phyloP scores from a whole-genome alignment of 148 eudicot genomes.

The Rhododendron vialii region DNA sequence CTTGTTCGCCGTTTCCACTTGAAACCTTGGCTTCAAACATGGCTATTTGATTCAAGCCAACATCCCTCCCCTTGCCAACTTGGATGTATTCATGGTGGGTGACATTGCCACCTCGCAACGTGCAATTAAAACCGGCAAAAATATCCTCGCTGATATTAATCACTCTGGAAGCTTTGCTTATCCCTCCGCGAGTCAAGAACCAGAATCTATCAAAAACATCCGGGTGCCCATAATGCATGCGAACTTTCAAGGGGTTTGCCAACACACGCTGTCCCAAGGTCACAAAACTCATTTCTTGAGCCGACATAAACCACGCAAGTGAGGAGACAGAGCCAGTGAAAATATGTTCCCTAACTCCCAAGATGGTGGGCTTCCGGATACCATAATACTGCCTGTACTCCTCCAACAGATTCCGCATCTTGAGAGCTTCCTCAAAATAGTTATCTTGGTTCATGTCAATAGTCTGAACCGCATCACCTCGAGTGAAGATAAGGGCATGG shows the following conservation, averaged over 20 bases:
- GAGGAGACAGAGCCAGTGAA: conserved; percentile 93
- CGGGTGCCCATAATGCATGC: conserved; percentile 97
- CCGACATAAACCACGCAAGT: conserved; percentile 95
- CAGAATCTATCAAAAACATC: conserved; percentile 94
- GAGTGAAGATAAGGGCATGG: conserved; percentile 83
- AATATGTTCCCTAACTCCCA: conserved; percentile 89
- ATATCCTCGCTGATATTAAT: conserved; percentile 94
- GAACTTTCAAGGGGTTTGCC: conserved; percentile 82
- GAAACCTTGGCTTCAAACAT: conserved; percentile 95
- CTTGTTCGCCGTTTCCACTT: conserved; percentile 91
- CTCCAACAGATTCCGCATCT: conserved; percentile 83
- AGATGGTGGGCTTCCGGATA: conserved; percentile 78
- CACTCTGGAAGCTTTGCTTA: conserved; percentile 86
- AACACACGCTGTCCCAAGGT: conserved; percentile 94
- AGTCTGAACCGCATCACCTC: conserved; percentile 95
- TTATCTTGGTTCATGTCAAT: conserved; percentile 98
- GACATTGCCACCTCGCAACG: conserved; percentile 83
- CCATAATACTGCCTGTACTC: conserved; percentile 71
- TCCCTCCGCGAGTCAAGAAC: conserved; percentile 89
- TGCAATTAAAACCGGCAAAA: conserved; percentile 95
- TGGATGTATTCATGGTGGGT: conserved; percentile 93
- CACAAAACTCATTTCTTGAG: conserved; percentile 91
- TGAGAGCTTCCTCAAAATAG: conserved; percentile 93
- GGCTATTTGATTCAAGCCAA: conserved; percentile 83
- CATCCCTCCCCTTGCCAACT: conserved; percentile 96